Evolutionary conservation across 768 basidiomycete species (phyloP).

Genomic region (Peribolospora kevripleyi): DNA sequence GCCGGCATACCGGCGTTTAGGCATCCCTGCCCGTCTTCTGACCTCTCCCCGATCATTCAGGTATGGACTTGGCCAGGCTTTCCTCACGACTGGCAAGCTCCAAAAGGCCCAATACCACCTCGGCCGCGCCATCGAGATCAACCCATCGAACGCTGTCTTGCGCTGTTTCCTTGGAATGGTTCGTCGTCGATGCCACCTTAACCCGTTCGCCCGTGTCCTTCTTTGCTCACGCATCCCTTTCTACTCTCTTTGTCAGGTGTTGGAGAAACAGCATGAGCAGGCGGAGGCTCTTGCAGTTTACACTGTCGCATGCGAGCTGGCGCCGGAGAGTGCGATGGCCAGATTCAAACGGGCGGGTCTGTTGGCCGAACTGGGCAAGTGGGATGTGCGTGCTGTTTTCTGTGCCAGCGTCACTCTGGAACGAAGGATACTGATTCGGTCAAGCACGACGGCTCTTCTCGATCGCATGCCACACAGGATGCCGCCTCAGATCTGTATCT

Average conservation of each 20-base stretch:
- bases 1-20: background rate
- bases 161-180: conserved; percentile 92
- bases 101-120: conserved; percentile 91
- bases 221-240: background rate
- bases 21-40: background rate
- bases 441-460: background rate
- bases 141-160: conserved; percentile 84
- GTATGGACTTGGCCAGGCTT: conserved; percentile 97
- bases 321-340: conserved; percentile 75
- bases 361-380: conserved; percentile 57
- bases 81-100: conserved; percentile 77
- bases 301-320: conserved; percentile 49
- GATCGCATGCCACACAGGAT: conserved; percentile 27
- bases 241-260: conserved; percentile 31
- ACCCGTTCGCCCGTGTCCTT: background rate
- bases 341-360: conserved; percentile 84
- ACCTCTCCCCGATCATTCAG: conserved; percentile 22
- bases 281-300: conserved; percentile 53
- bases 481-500: conserved; percentile 60
- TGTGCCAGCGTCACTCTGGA: background rate
- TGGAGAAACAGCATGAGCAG: conserved; percentile 60
- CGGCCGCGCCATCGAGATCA: conserved; percentile 70
- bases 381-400: conserved; percentile 35
- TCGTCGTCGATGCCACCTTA: conserved; percentile 19
- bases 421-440: too few species aligned